Evolutionary conservation across 768 basidiomycete genomes (phyloP).

Genomic region (Amanita molliuscula): DNA sequence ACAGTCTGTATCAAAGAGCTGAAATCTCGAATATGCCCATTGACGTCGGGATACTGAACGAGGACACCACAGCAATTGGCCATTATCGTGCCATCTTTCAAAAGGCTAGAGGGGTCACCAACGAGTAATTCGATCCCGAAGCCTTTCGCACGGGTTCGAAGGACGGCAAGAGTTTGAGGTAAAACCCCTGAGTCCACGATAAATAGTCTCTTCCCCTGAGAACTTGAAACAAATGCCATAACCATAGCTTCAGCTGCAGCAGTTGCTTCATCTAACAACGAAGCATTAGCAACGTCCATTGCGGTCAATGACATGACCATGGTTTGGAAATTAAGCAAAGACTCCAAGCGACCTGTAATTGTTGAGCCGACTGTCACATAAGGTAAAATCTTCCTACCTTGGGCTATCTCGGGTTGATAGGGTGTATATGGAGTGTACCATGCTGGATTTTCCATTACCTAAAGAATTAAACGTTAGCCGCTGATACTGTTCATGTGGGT

Average conservation of each 20-base stretch:
- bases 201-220: constrained; percentile 72
- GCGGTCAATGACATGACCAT: constrained; percentile 91
- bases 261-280: constrained; percentile 89
- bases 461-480: not conserved
- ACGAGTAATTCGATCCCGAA: constrained; percentile 82
- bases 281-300: constrained; percentile 95
- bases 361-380: constrained; percentile 4
- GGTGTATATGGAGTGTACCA: constrained; percentile 98
- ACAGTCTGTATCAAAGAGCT: constrained; percentile 49
- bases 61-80: constrained; percentile 76
- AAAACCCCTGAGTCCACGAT: constrained; percentile 76
- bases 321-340: constrained; percentile 92
- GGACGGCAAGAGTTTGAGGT: constrained; percentile 85
- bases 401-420: constrained; percentile 97
- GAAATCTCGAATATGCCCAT: constrained; percentile 77
- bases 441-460: constrained; percentile 91
- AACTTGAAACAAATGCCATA: constrained; percentile 68
- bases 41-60: constrained; percentile 89
- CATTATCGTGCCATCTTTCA: constrained; percentile 43
- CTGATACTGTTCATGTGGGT: not conserved
- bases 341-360: constrained; percentile 79
- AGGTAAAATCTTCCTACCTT: constrained; percentile 44
- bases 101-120: constrained; percentile 41
- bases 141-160: constrained; percentile 85
- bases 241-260: constrained; percentile 97